Evolutionary conservation across 148 eudicot genomes (phyloP).

Genomic region (Fagopyrum esculentum): DNA sequence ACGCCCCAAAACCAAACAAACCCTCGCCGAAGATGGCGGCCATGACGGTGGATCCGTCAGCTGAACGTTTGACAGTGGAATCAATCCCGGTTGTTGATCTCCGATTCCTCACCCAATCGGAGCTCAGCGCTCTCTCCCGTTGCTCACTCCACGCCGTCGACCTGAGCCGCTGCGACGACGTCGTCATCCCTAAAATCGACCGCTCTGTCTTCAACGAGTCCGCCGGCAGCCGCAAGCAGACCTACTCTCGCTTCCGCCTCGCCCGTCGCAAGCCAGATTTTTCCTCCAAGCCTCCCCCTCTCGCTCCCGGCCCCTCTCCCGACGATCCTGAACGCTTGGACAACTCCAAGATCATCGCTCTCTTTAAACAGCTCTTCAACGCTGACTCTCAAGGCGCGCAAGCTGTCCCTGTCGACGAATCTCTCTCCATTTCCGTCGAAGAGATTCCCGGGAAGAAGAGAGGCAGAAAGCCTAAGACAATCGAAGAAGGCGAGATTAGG

Average conservation of each 20-base stretch:
- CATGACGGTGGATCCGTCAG: constrained; percentile 29
- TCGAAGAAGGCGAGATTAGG: constrained; percentile 13
- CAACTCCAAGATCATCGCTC: constrained; percentile 37
- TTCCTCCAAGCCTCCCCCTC: constrained; percentile 26
- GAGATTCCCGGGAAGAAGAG: constrained; percentile 29
- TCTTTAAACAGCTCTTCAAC: constrained; percentile 46
- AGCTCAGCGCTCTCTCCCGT: constrained; percentile 62
- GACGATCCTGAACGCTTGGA: constrained; percentile 46
- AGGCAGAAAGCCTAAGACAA: constrained; percentile 37
- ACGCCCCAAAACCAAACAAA: neutral
- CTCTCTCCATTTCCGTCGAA: neutral
- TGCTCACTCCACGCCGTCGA: constrained; percentile 45
- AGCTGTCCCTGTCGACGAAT: constrained; percentile 30
- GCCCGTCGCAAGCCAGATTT: constrained; percentile 41
- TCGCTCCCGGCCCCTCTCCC: constrained; percentile 6
- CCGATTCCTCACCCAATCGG: constrained; percentile 73
- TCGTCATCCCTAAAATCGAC: constrained; percentile 79
- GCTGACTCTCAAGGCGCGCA: constrained; percentile 16
- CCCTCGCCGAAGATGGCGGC: constrained; percentile 34
- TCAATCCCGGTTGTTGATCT: constrained; percentile 68
- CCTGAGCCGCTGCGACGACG: constrained; percentile 52
- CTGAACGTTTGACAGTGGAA: constrained; percentile 32
- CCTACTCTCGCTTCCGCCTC: constrained; percentile 83
- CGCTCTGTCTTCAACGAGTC: constrained; percentile 83
- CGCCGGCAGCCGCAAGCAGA: constrained; percentile 86